phyloP scores from a whole-genome alignment of 78 protist species.

The Speleostelium caveatum region DNA sequence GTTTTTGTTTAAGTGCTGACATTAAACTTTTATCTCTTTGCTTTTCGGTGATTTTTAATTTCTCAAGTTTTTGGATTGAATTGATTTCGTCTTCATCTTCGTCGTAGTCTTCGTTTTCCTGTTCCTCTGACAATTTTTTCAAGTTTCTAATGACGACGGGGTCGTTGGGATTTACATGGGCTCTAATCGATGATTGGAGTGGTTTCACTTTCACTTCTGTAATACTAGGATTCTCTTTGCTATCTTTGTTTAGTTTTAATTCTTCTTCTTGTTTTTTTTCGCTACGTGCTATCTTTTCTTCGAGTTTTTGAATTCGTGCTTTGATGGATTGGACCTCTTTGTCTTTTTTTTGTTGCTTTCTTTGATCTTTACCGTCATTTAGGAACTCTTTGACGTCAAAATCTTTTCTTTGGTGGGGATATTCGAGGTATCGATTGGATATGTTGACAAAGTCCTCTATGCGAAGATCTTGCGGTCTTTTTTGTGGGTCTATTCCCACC shows the following conservation, averaged over 20 bases:
- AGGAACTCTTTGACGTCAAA: constrained; percentile 21
- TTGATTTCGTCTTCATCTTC: background rate
- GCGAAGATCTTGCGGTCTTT: constrained; percentile 67
- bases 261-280: background rate
- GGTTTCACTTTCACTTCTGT: background rate
- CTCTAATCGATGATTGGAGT: background rate
- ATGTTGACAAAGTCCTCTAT: constrained; percentile 60
- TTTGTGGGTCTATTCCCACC: constrained; percentile 12
- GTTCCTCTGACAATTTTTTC: background rate
- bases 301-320: too few species aligned
- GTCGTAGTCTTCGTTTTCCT: background rate
- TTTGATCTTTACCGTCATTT: constrained; percentile 22
- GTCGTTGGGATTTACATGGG: background rate
- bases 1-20: too few species aligned
- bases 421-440: constrained; percentile 30
- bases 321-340: too few species aligned
- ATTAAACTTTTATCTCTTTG: too few species aligned
- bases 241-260: background rate
- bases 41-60: background rate
- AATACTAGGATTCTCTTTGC: background rate
- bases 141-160: background rate
- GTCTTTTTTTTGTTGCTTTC: constrained; percentile 25
- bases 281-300: background rate
- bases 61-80: background rate
- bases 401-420: background rate